Evolutionary conservation across 2,329 filamentous ascomycete genomes (phyloP), one percentile per base, ranked within the genome.

Genomic region (Stachybotrys elegans): DNA sequence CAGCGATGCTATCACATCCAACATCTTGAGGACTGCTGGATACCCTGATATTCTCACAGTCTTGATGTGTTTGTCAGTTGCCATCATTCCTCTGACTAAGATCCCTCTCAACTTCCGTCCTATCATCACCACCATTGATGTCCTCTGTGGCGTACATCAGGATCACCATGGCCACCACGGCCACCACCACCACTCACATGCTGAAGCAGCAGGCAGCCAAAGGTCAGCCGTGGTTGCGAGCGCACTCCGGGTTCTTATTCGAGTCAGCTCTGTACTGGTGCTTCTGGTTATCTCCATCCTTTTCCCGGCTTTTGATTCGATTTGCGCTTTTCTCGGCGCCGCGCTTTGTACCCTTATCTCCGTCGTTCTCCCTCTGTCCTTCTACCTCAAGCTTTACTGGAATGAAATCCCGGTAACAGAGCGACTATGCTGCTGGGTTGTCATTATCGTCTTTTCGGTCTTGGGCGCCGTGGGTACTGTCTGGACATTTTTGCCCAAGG

Each of bases 281-380:
- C 88, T 96, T 55, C 77, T 96, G 23, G 59, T 79, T 40, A 86
- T 96, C 47, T 82, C 91, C 6, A 72, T 81, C 39, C 48, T 74
- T 3, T 79, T 81, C 57, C 90, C 91, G 1, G 79, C 81, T 0
- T 95, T 95, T 58, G 90, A 95, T 61, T 83, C 84, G 42, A 91
- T 95, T 58, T 95, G 95, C 83, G 86, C 87, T 4, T 83, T 95
- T 49, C 83, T 97, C 69, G 92, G 93, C 12, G 88, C 86, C 31
- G 86, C 90, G 4, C 76, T 95, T 14, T 96, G 92, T 68, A 95
- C 95, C 56, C 88, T 88, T 16, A 94, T 97, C 52, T 97, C 92
- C 66, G 83, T 97, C 52, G 90, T 95, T 16, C 63, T 98, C 41
- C 93, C 92, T 1, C 71, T 95, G 23, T 78, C 83, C 5, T 97